Conservation (phyloP, 2,329 filamentous ascomycete species). For the Tolypocladium ophioglossoides region DNA sequence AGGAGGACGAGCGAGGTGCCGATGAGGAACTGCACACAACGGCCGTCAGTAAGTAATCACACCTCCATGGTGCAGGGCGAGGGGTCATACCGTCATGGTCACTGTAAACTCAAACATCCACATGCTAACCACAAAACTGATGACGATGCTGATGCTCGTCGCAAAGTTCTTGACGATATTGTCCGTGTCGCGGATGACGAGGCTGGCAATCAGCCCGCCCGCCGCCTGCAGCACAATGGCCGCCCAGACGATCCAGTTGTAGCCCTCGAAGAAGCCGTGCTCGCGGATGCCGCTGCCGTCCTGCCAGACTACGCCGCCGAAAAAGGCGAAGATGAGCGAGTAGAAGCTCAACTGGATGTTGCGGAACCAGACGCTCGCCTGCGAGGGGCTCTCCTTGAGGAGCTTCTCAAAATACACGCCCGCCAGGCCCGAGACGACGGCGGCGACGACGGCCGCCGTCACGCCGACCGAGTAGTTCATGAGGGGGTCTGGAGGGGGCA, state of each 20-base stretch:
- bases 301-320: conserved; percentile 77
- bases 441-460: conserved; percentile 65
- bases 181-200: conserved; percentile 30
- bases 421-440: conserved; percentile 71
- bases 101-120: conserved; percentile 75
- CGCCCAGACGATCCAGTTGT: conserved; percentile 85
- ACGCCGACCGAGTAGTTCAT: conserved; percentile 77
- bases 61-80: background rate
- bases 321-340: conserved; percentile 78
- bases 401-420: conserved; percentile 88
- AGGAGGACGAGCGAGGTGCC: conserved; percentile 71
- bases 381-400: conserved; percentile 68
- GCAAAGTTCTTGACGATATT: conserved; percentile 93
- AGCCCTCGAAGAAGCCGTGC: conserved; percentile 88
- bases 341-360: conserved; percentile 95
- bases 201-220: conserved; percentile 65
- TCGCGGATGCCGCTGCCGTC: conserved; percentile 76
- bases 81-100: conserved; percentile 55
- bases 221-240: conserved; percentile 73
- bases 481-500: conserved; percentile 32
- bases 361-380: conserved; percentile 79
- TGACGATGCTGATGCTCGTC: conserved; percentile 80
- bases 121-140: conserved; percentile 78
- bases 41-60: background rate
- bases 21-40: conserved; percentile 57